phyloP scores from a whole-genome alignment of 176 grass and related monocot genomes.

The Oryza rufipogon region DNA sequence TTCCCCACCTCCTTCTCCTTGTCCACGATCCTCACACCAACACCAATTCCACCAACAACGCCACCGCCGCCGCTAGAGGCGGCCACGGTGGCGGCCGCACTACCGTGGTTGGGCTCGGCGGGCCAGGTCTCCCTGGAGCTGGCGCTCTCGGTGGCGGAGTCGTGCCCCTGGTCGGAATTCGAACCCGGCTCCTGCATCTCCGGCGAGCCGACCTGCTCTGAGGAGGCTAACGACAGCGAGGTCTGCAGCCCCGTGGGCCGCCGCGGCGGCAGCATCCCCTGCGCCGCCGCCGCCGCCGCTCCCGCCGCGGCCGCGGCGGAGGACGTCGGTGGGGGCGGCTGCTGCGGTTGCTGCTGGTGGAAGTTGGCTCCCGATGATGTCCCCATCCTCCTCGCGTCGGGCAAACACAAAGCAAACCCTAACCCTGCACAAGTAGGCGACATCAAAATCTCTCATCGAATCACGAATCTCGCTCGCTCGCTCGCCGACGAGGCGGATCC shows the following conservation, averaged over 20 bases:
- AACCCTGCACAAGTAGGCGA: not conserved
- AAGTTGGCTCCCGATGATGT: conserved; percentile 79
- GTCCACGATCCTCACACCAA: conserved; percentile 46
- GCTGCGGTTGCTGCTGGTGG: conserved; percentile 56
- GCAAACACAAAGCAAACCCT: not conserved
- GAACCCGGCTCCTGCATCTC: conserved; percentile 84
- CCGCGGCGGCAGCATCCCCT: conserved; percentile 56
- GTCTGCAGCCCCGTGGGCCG: conserved; percentile 70
- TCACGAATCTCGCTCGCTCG: not conserved
- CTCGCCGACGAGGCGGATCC: too few species aligned
- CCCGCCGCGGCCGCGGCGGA: not conserved
- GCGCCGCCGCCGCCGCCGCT: not conserved
- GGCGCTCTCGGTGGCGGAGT: conserved; percentile 89
- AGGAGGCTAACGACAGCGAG: conserved; percentile 82
- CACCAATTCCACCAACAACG: not conserved
- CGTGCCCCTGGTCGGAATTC: conserved; percentile 79
- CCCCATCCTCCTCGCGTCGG: conserved; percentile 50
- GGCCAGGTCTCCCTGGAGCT: conserved; percentile 96
- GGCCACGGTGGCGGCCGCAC: conserved; percentile 5
- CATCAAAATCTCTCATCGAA: not conserved
- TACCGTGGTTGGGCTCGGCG: conserved; percentile 57
- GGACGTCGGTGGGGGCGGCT: conserved; percentile 14
- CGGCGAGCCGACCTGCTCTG: conserved; percentile 72
- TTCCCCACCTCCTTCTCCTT: conserved; percentile 73
- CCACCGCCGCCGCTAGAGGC: not conserved